These are phyloP conservation scores for Sporobolomyces roseus DNA, from an alignment of 768 basidiomycete species.

Conservation along the genomic window DNA sequence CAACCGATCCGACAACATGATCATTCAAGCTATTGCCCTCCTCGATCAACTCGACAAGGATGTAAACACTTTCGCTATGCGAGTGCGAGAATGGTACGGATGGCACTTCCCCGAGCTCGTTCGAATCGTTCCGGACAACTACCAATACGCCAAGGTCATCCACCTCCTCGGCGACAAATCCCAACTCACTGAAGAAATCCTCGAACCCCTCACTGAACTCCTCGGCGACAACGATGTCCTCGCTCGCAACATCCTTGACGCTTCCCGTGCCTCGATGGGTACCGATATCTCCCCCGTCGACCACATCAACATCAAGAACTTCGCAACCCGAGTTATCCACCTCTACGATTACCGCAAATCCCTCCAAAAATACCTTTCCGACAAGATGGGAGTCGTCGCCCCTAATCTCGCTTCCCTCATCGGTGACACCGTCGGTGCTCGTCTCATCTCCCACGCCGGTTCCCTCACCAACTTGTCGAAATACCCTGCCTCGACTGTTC, in stretches of 20 bases:
- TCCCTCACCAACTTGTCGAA: conserved; percentile 95
- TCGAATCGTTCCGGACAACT: conserved; percentile 86
- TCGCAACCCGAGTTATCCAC: conserved; percentile 83
- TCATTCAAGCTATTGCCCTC: conserved; percentile 96
- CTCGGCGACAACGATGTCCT: conserved; percentile 77
- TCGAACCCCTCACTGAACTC: conserved; percentile 71
- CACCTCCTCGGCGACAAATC: conserved; percentile 89
- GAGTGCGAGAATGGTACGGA: conserved; percentile 97
- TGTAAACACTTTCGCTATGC: conserved; percentile 97
- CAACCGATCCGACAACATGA: conserved; percentile 79
- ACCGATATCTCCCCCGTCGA: conserved; percentile 85
- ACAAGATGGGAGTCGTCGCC: conserved; percentile 97
- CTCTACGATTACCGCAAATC: conserved; percentile 91
- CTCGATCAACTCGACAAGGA: conserved; percentile 99
- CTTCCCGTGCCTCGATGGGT: conserved; percentile 90
- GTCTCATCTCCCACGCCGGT: conserved; percentile 82
- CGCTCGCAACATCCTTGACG: conserved; percentile 91
- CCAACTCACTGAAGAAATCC: conserved; percentile 67
- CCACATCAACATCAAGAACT: conserved; percentile 89
- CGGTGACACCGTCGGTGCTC: conserved; percentile 70
- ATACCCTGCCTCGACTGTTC: conserved; percentile 96
- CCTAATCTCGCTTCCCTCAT: conserved; percentile 86
- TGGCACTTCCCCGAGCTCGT: conserved; percentile 98
- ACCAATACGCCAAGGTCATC: conserved; percentile 80
- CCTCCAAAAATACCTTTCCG: conserved; percentile 75